Conservation (phyloP, 1,139 yeast species). For the Magnusiomyces paraingens region DNA sequence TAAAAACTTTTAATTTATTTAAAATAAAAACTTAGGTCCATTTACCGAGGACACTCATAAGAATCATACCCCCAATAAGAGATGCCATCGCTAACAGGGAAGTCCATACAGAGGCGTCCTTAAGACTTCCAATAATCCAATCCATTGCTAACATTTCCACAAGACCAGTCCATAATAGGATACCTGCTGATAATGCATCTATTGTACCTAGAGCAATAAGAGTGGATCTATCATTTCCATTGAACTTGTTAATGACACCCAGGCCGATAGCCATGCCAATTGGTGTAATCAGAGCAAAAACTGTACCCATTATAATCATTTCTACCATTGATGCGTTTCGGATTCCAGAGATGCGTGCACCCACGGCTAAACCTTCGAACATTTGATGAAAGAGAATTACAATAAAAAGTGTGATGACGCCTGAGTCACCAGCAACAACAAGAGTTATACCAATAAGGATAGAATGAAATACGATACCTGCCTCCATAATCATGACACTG, state of each 20-base stretch:
- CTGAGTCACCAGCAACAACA: conserved; percentile 63
- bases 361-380: conserved; percentile 88
- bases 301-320: conserved; percentile 34
- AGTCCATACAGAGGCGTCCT: conserved; percentile 25
- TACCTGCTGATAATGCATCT: conserved; percentile 76
- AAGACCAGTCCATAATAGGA: conserved; percentile 71
- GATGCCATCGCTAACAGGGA: conserved; percentile 27
- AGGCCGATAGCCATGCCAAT: conserved; percentile 75
- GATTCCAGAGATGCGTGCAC: conserved; percentile 58
- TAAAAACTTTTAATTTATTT: no score
- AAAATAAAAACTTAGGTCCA: conserved; percentile 29
- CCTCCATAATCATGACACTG: conserved; percentile 58
- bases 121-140: conserved; percentile 34
- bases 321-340: conserved; percentile 4
- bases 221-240: conserved; percentile 48
- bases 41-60: conserved; percentile 40
- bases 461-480: conserved; percentile 76
- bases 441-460: conserved; percentile 69
- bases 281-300: conserved; percentile 67
- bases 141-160: conserved; percentile 84
- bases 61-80: conserved; percentile 33
- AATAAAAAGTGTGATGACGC: conserved; percentile 61
- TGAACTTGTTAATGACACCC: conserved; percentile 63
- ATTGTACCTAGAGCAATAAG: conserved; percentile 65
- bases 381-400: conserved; percentile 85